Evolutionary conservation across 164 flowering plant species (phyloP), one percentile per base, ranked within the genome.

Genomic region (Malania oleifera): DNA sequence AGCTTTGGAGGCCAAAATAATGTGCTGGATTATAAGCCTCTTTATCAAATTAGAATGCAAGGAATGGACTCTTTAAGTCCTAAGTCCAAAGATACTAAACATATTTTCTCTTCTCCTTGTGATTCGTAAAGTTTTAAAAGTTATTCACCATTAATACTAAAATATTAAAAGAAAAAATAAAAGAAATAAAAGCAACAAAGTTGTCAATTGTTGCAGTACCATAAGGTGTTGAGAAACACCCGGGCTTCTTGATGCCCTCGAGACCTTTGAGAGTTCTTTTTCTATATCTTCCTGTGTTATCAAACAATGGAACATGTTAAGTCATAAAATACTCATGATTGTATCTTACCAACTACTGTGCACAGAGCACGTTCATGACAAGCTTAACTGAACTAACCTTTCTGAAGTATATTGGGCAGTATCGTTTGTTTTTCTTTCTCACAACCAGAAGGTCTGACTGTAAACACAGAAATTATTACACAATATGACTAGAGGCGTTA

Each of bases 361-460:
- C 31, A 11, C 40, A 44, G 26, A 23, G 44, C 24, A 19, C 11
- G 5, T 22, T 22, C 23, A 19, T 15, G 57, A 41, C 28, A 37
- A 59, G 29, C 27, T 23, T 27, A 25, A 62, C 11, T 28, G 27
- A 58, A 68, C 78, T 64, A 54, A 92, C 98, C 98, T 89, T 93
- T 67, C 73, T 81, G 66, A 90, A 90, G 67, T 83, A 93, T 62
- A 93, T 72, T 23, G 97, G 99, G 66, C 82, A 84, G 63, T 78
- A 93, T 5, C 95, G 84, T 64, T 69, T 87, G 69, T 82, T 82
- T 68, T 76, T 89, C 80, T 79, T 90, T 80, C 80, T 90, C 57
- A 90, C 86, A 34, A 84, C 87, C 56, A 90, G 75, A 62, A 86
- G 92, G 15, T 90, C 96, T 6, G 99, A 93, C 99, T 93, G 87